Base-by-base conservation (phyloP, 2,329 filamentous ascomycete genomes). In the Colletotrichum cuscutae region DNA sequence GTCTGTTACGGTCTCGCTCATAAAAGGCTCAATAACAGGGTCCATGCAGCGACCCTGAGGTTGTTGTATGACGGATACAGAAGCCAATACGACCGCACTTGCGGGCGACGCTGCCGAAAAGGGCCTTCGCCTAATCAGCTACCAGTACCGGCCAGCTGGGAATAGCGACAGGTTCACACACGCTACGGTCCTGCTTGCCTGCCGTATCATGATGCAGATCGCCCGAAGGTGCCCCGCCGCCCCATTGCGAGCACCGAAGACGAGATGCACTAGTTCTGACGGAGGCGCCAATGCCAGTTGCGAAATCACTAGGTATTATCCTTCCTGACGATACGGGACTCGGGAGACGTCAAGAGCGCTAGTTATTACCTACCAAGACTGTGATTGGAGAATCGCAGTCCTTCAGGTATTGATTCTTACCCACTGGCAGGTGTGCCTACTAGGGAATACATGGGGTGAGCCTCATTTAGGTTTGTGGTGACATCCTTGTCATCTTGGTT, bases 131-230 rank as follows among this genome's bases (percentile, higher is more conserved):
- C 61, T 59, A 68, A 60, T 64, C 62, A 52, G 42, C 63, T 58
- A 68, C 57, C 57, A 32, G 62, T 67, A 66, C 71, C 71, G 24
- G 63, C 68, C 68, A 62, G 58, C 63, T 73, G 71, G 71, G 68
- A 72, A 67, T 42, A 63, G 53, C 60, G 26, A 60, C 60, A 28
- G 61, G 49, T 61, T 65, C 15, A 52, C 56, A 65, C 68, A 66
- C 37, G 19, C 37, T 42, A 42, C 37, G 37, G 54, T 37, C 61
- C 71, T 61, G 54, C 56, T 56, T 61, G 60, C 52, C 71, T 61
- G 53, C 57, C 30, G 54, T 72, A 61, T 70, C 59, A 61, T 65
- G 6, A 46, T 42, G 66, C 70, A 65, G 68, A 72, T 73, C 52
- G 62, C 57, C 53, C 58, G 32, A 65, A 30, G 19, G 28, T 19